Base-by-base conservation (phyloP, 345 rosid genomes). In the Turnera subulata region DNA sequence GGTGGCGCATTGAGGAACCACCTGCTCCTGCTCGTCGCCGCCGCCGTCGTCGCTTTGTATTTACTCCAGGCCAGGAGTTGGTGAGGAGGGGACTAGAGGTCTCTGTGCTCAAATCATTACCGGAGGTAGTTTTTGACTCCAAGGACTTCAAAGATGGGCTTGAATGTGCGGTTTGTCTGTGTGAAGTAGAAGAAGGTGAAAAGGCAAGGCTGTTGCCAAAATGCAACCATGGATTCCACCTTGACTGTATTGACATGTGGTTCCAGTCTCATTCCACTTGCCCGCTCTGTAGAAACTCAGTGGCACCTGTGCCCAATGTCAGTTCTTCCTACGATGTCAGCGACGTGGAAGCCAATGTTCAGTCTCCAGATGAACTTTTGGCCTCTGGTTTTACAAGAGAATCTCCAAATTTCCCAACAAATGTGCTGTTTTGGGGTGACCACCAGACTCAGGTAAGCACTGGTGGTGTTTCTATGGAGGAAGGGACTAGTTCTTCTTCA, bases 351-450 rank as follows among this genome's bases (percentile, higher is more conserved):
- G 11, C 1, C 29, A 60, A 67, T 65, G 52, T 38, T 61, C 71
- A 53, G 69, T 58, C 71, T 13, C 70, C 44, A 19, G 21, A 68
- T 33, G 75, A 76, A 20, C 51, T 14, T 64, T 61, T 56, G 54
- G 68, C 23, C 25, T 69, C 73, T 53, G 79, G 65, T 56, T 6
- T 66, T 53, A 49, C 81, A 1, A 42, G 58, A n/a, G 85, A 83
- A 20, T 68, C 85, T 54, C 73, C 81, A 26, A 70, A 78, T 14
- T 84, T 83, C n/a, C 92, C 96, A 9, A 85, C 96, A 6, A 88
- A 88, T 64, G 84, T 88, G 49, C 70, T 88, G 89, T 78, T 88
- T 53, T 85, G 96, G 92, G 92, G 91, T 1, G 80, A 83, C 21
- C 79, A 83, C 21, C 79, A 84, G 33, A 78, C 72, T 75, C 95